Evolutionary conservation across 1,139 yeast species (phyloP).

Genomic region (Ogataea hybrid): DNA sequence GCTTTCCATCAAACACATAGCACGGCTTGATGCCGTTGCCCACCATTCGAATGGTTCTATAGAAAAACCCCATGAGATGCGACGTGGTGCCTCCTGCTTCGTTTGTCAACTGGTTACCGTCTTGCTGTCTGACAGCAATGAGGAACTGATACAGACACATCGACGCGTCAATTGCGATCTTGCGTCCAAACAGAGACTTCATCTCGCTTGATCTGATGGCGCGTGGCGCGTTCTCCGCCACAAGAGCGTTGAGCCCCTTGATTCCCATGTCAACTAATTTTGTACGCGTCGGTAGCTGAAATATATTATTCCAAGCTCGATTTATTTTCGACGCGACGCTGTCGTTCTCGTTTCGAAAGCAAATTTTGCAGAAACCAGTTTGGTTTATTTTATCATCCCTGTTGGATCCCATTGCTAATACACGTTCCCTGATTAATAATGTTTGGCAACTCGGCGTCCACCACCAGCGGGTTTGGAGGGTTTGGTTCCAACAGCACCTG

Average conservation of each 20-base stretch:
- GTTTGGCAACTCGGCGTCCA: conserved; percentile 44
- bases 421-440: conserved; percentile 24
- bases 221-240: conserved; percentile 84
- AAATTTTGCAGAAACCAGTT: conserved; percentile 6
- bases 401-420: conserved; percentile 4
- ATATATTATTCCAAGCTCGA: background rate
- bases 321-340: conserved; percentile 7
- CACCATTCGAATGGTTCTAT: conserved; percentile 83
- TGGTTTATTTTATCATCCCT: conserved; percentile 1
- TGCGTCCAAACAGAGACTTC: conserved; percentile 85
- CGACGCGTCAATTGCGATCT: conserved; percentile 84
- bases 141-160: conserved; percentile 94
- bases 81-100: conserved; percentile 94
- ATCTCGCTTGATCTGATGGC: conserved; percentile 79
- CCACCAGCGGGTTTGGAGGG: conserved; percentile 49
- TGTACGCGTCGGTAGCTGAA: conserved; percentile 54
- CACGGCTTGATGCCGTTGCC: conserved; percentile 94
- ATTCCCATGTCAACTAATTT: conserved; percentile 59
- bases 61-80: conserved; percentile 93
- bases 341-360: background rate
- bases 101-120: conserved; percentile 89
- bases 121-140: conserved; percentile 94
- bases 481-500: conserved; percentile 41
- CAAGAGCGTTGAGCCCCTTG: conserved; percentile 68
- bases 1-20: conserved; percentile 95